Evolutionary conservation across 2,329 filamentous ascomycete species (phyloP), one percentile per base, ranked within the genome.

Genomic region (Ambrosiella xylebori): DNA sequence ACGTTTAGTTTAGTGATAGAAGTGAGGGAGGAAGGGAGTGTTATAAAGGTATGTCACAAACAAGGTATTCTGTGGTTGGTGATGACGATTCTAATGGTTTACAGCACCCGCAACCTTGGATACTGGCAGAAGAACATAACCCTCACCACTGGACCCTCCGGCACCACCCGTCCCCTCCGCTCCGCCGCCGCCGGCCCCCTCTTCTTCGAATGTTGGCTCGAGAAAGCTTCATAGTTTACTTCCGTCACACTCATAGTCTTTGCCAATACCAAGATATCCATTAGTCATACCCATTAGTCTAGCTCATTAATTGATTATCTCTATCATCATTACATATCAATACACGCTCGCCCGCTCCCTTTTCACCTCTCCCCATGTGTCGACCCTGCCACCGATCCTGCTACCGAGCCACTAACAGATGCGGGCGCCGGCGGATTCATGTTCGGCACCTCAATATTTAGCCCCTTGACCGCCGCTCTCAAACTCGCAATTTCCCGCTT

Each of bases 401-500:
- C 35, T 19, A 38, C 35, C 35, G 15, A 19, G 37, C 35, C 15
- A 36, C 35, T 17, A 36, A 53, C 35, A 27, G 51, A 17, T 17
- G 37, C 52, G n/a, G 52, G 52, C 5, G 39, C 52, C 7, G 38
- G 49, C 41, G 44, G 17, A 27, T 7, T 27, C 27, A 41, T 45
- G 15, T 57, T 58, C 9, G 56, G 39, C 11, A 58, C 59, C 35
- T 61, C 45, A 6, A 61, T 27, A 35, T 58, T 56, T 40, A 61
- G 19, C 27, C 59, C 59, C 37, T 61, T 61, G 38, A 80, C 65
- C 62, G 78, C 65, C 53, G 80, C 74, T 65, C 79, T 74, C 64
- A 86, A 71, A 56, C 86, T 88, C 39, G 85, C 79, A 66, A 90
- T 82, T 73, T 95, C 89, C 64, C 89, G 77, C 73, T 85, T 89